A percentile compares a stretch with the other conserved stretches of the same genome.
phyloP scores from a whole-genome alignment of 768 basidiomycete genomes.

The Hygrophorus russula region DNA sequence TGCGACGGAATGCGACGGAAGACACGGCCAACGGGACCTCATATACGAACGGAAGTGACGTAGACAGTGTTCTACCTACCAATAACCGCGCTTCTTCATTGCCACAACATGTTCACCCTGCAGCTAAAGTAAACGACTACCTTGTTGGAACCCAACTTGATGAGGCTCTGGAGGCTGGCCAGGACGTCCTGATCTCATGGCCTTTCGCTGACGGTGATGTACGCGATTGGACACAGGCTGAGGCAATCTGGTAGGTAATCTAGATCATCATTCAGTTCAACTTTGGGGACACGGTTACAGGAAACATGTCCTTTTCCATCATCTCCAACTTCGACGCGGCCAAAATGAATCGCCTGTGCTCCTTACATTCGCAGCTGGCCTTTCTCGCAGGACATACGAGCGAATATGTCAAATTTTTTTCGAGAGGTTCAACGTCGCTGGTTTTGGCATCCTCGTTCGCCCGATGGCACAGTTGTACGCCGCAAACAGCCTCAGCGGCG shows the following conservation, averaged over 20 bases:
- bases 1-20: constrained; percentile 37
- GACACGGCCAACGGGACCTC: constrained; percentile 12
- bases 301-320: constrained; percentile 75
- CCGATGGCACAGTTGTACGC: constrained; percentile 81
- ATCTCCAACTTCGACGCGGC: constrained; percentile 63
- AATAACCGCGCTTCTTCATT: constrained; percentile 37
- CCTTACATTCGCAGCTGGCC: constrained; percentile 53
- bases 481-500: constrained; percentile 54
- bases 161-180: constrained; percentile 63
- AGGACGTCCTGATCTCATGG: constrained; percentile 69
- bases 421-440: constrained; percentile 85
- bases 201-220: constrained; percentile 70
- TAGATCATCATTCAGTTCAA: not conserved
- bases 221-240: constrained; percentile 73
- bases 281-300: constrained; percentile 27
- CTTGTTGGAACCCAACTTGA: constrained; percentile 74
- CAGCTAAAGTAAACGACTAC: constrained; percentile 61
- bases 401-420: constrained; percentile 78
- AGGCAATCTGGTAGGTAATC: constrained; percentile 71
- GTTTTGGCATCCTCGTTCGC: constrained; percentile 69
- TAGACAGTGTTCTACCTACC: constrained; percentile 24
- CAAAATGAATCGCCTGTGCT: constrained; percentile 86
- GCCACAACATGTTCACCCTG: constrained; percentile 29
- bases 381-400: constrained; percentile 60
- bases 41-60: constrained; percentile 14